Evolutionary conservation across 805 yeast genomes (phyloP).

Genomic region (Saturnispora zaruensis): DNA sequence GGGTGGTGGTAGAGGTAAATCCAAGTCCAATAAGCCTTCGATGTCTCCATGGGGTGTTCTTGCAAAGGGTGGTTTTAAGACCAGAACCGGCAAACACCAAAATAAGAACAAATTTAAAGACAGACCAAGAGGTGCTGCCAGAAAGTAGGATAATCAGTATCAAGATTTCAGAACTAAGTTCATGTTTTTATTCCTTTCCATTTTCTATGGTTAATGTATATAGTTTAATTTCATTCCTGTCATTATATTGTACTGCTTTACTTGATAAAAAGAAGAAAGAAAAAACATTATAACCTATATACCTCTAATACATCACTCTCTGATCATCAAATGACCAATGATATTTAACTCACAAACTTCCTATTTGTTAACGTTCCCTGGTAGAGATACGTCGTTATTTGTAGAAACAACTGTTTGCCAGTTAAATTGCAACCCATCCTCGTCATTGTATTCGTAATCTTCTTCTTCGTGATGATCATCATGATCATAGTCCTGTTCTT

Average conservation of each 20-base stretch:
- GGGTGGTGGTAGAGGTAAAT: constrained; percentile 99
- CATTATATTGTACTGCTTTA: too few species aligned
- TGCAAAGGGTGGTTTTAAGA: constrained; percentile 87
- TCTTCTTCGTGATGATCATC: constrained; percentile 2
- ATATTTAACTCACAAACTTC: too few species aligned
- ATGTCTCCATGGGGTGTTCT: constrained; percentile 94
- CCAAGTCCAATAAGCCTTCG: constrained; percentile 89
- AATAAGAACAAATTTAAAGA: constrained; percentile 83
- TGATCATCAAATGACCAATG: too few species aligned
- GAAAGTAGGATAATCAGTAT: constrained; percentile 4
- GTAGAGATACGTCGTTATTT: constrained; percentile 7
- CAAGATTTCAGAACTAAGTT: not conserved
- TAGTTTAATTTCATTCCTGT: not conserved
- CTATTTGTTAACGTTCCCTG: constrained; percentile 5
- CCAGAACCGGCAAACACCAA: constrained; percentile 80
- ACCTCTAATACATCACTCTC: not conserved
- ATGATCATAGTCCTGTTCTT: constrained; percentile 4
- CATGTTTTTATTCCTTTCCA: not conserved
- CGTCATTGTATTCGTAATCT: not conserved
- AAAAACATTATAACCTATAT: not conserved
- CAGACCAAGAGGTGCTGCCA: constrained; percentile 63
- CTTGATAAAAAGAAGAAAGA: not conserved
- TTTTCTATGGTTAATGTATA: not conserved
- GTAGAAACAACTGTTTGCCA: constrained; percentile 10
- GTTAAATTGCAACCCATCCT: constrained; percentile 6